Conservation (phyloP, 2,329 filamentous ascomycete genomes). For the Fusarium virguliforme region DNA sequence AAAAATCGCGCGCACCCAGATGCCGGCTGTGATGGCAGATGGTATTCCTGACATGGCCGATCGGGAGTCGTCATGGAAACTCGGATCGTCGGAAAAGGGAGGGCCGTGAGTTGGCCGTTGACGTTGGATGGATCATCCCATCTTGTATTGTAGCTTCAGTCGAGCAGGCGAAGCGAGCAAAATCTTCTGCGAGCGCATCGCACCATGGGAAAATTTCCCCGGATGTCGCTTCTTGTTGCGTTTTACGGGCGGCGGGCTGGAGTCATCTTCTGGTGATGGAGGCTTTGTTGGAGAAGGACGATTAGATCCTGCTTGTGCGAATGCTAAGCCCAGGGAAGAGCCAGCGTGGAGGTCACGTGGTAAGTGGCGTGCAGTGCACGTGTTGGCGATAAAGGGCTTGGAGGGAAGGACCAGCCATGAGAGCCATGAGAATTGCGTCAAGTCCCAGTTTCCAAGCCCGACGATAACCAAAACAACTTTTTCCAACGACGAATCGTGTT, state of each 20-base stretch:
- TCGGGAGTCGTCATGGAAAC: conserved; percentile 29
- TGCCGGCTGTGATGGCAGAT: conserved; percentile 6
- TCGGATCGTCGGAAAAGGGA: conserved; percentile 43
- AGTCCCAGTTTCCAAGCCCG: not conserved
- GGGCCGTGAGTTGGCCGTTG: conserved; percentile 23
- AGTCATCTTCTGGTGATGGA: conserved; percentile 39
- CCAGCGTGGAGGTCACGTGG: conserved; percentile 43
- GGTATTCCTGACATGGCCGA: conserved; percentile 19
- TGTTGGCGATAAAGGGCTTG: conserved; percentile 4
- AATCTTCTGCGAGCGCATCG: conserved; percentile 7
- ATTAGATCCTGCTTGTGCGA: conserved; percentile 47
- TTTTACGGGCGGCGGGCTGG: conserved; percentile 25
- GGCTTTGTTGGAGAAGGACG: conserved; percentile 45
- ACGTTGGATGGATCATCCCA: conserved; percentile 21
- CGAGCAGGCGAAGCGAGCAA: conserved; percentile 16
- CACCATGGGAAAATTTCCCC: conserved; percentile 9
- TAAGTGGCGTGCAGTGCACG: conserved; percentile 14
- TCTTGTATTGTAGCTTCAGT: conserved; percentile 12
- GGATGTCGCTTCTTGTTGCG: conserved; percentile 21
- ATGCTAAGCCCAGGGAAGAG: conserved; percentile 29
- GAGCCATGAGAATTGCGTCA: not conserved
- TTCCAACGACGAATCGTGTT: not conserved
- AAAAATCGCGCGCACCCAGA: not conserved
- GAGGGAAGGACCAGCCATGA: conserved; percentile 1
- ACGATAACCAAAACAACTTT: not conserved